These are phyloP conservation scores for Blastobotrys illinoisensis DNA, from an alignment of 1,139 yeast genomes.

Conservation along the genomic window DNA sequence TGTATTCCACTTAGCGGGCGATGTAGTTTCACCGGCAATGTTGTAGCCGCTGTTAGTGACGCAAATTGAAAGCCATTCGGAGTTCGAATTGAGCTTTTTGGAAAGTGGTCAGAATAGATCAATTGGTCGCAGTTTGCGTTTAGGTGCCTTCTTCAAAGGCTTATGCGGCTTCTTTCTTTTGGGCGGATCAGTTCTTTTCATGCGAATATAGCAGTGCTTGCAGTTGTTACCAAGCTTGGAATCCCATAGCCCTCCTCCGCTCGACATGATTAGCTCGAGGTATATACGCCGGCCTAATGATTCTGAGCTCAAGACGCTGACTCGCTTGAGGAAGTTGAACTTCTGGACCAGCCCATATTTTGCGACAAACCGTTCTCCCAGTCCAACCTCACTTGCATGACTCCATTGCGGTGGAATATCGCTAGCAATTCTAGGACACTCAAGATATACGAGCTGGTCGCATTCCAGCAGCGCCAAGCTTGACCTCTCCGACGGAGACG, in stretches of 20 bases:
- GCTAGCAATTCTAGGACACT: conserved; percentile 2
- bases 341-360: conserved; percentile 7
- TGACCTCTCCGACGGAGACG: background rate
- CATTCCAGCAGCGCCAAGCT: background rate
- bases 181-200: background rate
- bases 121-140: background rate
- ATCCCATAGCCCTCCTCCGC: background rate
- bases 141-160: background rate
- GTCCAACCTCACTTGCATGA: conserved; percentile 5
- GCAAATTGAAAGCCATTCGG: too few relatives aligned
- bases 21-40: background rate
- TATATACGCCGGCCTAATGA: background rate
- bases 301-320: background rate
- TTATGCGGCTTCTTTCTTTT: background rate
- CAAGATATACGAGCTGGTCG: conserved; percentile 8
- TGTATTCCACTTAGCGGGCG: too few relatives aligned
- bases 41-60: too few relatives aligned
- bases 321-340: conserved; percentile 1
- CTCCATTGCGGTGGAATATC: conserved; percentile 3
- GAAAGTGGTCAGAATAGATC: background rate
- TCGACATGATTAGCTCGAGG: background rate
- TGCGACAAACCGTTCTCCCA: conserved; percentile 4
- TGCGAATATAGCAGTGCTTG: conserved; percentile 6
- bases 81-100: too few relatives aligned
- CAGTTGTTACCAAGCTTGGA: background rate